Evolutionary conservation across 768 basidiomycete species (phyloP), one percentile per base, ranked within the genome.

Genomic region (Tylopilus vinaceipallidus): DNA sequence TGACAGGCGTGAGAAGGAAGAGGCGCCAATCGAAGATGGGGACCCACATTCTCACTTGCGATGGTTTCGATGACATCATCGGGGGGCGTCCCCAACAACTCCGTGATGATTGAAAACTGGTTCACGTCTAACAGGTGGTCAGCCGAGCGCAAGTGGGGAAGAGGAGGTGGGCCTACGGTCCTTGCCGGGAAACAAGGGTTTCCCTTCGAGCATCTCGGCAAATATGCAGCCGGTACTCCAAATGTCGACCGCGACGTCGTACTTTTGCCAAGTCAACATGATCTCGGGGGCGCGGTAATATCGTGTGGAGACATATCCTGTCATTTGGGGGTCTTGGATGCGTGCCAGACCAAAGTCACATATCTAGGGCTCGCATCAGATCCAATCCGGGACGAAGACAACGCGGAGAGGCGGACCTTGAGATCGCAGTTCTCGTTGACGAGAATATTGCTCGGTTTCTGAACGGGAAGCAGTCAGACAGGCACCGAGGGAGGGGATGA

Each of bases 181-280:
- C 77, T 98, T 98, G 49, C 97, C 97, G 23, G 97, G 97, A 81
- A 99, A 99, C 58, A 99, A 75, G 0, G 97, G 95, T 67, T 98
- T 98, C 27, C 97, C 97, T 68, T 98, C 95, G 42, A 99, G 73
- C 97, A 99, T 99, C 76, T 99, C 97, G 6, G 97, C 97, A 63
- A 99, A 98, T 69, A 99, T 98, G 75, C 97, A 99, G 6, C 95
- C 97, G 11, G 95, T 94, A 64, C 91, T 95, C 97, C 97, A 98
- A 66, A 98, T 95, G 68, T 99, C 97, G 54, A 99, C 97, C 43
- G 95, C 97, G 49, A 98, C 95, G 69, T 98, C 95, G 73, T 99
- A 99, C 75, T 98, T 98, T 71, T 99, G 97, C 97, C 97, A 99
- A 33, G 97, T 99, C 66, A 99, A 80, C 97, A 99, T 99, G 74